These are phyloP conservation scores for Lactifluus rugatus DNA, from an alignment of 768 basidiomycete species.

Conservation along the genomic window DNA sequence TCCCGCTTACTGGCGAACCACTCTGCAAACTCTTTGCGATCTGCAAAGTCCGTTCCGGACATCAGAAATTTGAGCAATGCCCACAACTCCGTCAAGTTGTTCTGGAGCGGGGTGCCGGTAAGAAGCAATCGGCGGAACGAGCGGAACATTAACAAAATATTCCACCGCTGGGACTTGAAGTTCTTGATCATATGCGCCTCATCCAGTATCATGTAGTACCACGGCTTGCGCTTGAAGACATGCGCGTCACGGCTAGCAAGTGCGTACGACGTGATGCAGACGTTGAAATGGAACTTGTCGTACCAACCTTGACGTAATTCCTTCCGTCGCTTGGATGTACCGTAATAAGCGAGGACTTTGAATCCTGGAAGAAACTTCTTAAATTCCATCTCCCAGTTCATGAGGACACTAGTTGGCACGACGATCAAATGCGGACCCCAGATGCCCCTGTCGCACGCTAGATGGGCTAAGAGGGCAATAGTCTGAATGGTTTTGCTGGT, in stretches of 20 bases:
- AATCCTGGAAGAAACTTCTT: slow-evolving; percentile 91
- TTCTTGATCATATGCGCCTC: slow-evolving; percentile 99
- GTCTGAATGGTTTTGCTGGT: slow-evolving; percentile 92
- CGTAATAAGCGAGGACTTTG: slow-evolving; percentile 82
- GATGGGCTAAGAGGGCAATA: slow-evolving; percentile 85
- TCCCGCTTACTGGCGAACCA: slow-evolving; percentile 88
- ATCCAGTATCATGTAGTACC: slow-evolving; percentile 96
- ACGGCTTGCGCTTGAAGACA: slow-evolving; percentile 84
- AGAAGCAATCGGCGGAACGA: slow-evolving; percentile 79
- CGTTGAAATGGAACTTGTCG: slow-evolving; percentile 82
- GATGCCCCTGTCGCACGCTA: slow-evolving; percentile 83
- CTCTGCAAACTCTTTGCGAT: slow-evolving; percentile 85
- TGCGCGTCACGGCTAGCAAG: slow-evolving; percentile 86
- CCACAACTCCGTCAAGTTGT: slow-evolving; percentile 95
- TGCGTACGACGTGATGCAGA: slow-evolving; percentile 90
- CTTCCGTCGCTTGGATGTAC: slow-evolving; percentile 78
- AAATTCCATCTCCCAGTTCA: slow-evolving; percentile 98
- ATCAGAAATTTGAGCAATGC: slow-evolving; percentile 90
- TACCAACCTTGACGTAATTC: slow-evolving; percentile 88
- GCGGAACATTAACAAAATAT: slow-evolving; percentile 79
- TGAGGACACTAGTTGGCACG: slow-evolving; percentile 84
- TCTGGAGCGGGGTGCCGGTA: slow-evolving; percentile 94
- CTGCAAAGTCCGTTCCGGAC: slow-evolving; percentile 81
- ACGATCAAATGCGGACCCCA: slow-evolving; percentile 92
- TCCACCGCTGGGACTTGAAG: slow-evolving; percentile 91